Conservation (phyloP, 768 basidiomycete species). For the Suillus alpinus region DNA sequence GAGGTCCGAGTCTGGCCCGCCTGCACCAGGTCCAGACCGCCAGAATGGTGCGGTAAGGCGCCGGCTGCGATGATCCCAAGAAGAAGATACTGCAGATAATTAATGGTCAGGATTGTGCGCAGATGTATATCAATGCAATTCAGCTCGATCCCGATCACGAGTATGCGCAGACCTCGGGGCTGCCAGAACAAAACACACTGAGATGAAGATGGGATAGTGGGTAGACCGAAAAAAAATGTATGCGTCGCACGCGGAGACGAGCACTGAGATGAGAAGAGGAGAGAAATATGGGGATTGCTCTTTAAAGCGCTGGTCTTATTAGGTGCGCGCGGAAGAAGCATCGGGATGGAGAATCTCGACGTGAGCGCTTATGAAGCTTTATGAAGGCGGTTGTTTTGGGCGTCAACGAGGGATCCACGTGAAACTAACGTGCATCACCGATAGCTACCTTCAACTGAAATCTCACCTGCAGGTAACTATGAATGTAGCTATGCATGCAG, state of each 20-base stretch:
- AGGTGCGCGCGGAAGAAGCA: not conserved
- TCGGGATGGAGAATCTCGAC: not conserved
- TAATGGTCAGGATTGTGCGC: too few species aligned
- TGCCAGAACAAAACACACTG: not conserved
- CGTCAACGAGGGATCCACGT: not conserved
- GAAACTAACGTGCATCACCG: conserved; percentile 1
- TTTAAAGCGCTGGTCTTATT: not conserved
- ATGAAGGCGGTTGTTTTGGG: not conserved
- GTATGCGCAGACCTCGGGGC: not conserved
- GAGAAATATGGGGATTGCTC: not conserved
- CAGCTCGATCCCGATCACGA: not conserved
- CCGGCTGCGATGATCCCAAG: too few species aligned
- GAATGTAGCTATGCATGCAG: too few species aligned
- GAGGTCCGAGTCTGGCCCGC: too few species aligned
- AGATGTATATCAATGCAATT: too few species aligned
- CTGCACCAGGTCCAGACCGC: not conserved
- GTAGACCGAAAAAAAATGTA: not conserved
- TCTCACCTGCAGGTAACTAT: not conserved
- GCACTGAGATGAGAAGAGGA: not conserved
- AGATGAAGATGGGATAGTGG: not conserved
- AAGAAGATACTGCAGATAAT: not conserved
- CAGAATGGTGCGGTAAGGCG: not conserved
- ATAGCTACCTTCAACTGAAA: not conserved
- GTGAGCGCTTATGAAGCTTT: not conserved
- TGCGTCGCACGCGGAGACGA: not conserved